A percentile compares a stretch with the other conserved stretches of the same genome.
phyloP scores from a whole-genome alignment of 2,329 filamentous ascomycete genomes.

The Apiospora kogelbergensis region DNA sequence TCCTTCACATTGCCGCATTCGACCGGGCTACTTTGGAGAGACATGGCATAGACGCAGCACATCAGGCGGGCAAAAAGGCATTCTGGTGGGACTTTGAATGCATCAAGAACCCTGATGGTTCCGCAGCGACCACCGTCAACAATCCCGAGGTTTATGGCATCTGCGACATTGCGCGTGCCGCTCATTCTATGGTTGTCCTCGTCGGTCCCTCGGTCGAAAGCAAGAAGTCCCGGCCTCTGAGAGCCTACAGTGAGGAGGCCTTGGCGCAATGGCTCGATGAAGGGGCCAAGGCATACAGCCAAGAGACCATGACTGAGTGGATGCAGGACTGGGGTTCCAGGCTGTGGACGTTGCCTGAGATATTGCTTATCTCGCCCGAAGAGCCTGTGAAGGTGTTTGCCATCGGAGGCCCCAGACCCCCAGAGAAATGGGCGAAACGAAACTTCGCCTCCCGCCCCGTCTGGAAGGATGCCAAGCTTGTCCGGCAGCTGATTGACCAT shows the following conservation, averaged over 20 bases:
- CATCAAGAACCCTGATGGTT: conserved; percentile 34
- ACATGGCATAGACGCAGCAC: conserved; percentile 38
- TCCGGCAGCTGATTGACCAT: conserved; percentile 44
- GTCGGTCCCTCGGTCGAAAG: conserved; percentile 33
- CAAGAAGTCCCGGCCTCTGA: conserved; percentile 1
- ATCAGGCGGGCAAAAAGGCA: conserved; percentile 34
- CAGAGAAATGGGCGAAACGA: conserved; percentile 30
- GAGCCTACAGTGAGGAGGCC: conserved; percentile 16
- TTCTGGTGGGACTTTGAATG: conserved; percentile 46
- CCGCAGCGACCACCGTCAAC: conserved; percentile 26
- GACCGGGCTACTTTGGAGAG: conserved; percentile 31
- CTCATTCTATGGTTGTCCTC: conserved; percentile 40
- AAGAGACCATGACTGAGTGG: conserved; percentile 24
- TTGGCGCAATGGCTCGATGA: background rate
- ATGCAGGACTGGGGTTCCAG: conserved; percentile 37
- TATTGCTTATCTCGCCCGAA: background rate
- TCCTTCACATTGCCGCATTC: conserved; percentile 16
- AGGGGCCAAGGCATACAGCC: conserved; percentile 26
- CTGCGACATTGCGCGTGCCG: conserved; percentile 43
- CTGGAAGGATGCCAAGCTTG: conserved; percentile 38
- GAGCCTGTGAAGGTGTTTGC: background rate
- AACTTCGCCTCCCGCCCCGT: conserved; percentile 37
- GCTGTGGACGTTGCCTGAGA: conserved; percentile 47
- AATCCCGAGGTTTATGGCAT: conserved; percentile 39
- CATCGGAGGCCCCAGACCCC: background rate